Evolutionary conservation across 768 basidiomycete genomes (phyloP).

Genomic region (Suillus sp.): DNA sequence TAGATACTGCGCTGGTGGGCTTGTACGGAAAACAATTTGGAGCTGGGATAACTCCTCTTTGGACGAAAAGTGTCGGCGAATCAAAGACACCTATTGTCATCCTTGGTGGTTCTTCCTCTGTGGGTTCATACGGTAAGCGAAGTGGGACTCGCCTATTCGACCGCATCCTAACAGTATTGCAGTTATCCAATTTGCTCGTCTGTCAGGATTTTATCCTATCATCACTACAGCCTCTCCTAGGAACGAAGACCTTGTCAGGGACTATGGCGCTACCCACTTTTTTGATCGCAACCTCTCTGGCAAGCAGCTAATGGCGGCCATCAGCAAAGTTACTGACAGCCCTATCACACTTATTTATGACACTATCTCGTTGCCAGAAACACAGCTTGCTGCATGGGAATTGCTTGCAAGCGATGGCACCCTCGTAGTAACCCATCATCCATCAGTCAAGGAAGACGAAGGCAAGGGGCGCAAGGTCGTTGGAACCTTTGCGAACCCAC

Average conservation of each 20-base stretch:
- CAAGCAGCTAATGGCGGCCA: conserved; percentile 20
- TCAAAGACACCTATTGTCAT: conserved; percentile 46
- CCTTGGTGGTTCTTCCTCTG: conserved; percentile 49
- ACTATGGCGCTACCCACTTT: conserved; percentile 44
- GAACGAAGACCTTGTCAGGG: conserved; percentile 34
- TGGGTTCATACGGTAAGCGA: conserved; percentile 47
- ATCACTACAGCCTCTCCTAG: conserved; percentile 41
- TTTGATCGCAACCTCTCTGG: conserved; percentile 34
- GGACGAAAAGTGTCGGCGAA: conserved; percentile 37
- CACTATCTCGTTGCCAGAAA: conserved; percentile 34
- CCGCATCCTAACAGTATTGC: background rate
- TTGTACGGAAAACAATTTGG: conserved; percentile 45
- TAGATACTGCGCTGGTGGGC: conserved; percentile 49
- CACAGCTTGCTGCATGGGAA: conserved; percentile 38
- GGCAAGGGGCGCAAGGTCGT: conserved; percentile 24
- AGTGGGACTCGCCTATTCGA: conserved; percentile 13
- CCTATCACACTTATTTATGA: conserved; percentile 35
- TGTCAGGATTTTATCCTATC: conserved; percentile 44
- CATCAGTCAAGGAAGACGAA: conserved; percentile 27
- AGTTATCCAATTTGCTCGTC: conserved; percentile 43
- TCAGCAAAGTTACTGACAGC: conserved; percentile 31
- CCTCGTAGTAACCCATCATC: conserved; percentile 31
- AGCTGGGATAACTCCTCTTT: conserved; percentile 41
- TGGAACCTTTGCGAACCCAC: conserved; percentile 27
- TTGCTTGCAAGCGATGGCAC: conserved; percentile 36